phyloP scores from a whole-genome alignment of 345 rosid genomes.

The Eucalyptus tenuipes region DNA sequence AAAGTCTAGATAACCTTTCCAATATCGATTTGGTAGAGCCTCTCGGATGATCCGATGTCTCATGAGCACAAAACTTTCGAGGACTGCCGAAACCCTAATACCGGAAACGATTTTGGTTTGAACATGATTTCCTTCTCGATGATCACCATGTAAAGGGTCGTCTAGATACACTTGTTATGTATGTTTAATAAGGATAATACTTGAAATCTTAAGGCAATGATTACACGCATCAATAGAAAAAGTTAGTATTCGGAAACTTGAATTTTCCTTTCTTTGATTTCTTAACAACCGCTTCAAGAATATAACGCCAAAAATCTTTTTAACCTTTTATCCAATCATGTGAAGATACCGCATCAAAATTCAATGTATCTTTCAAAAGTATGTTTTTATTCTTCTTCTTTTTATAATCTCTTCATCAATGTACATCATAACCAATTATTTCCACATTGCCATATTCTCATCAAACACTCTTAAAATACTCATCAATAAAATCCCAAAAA shows the following conservation, averaged over 20 bases:
- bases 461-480: neutral
- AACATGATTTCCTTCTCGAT: neutral
- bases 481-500: neutral
- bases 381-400: neutral
- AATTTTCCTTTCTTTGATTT: neutral
- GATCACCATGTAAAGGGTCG: neutral
- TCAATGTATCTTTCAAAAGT: neutral
- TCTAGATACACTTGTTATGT: neutral
- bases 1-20: neutral
- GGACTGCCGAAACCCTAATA: neutral
- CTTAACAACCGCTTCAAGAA: neutral
- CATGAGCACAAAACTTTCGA: neutral
- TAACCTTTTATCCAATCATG: neutral
- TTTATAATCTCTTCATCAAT: neutral
- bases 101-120: neutral
- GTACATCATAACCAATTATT: neutral
- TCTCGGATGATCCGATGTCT: neutral
- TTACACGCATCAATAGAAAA: neutral
- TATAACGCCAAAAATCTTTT: too few relatives aligned
- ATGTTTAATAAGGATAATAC: neutral
- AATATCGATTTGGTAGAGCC: neutral
- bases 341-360: neutral
- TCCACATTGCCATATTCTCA: neutral
- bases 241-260: neutral
- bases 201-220: neutral